These are phyloP conservation scores for Colletotrichum chlorophyti DNA, from an alignment of 2,329 filamentous ascomycete species.

Conservation along the genomic window DNA sequence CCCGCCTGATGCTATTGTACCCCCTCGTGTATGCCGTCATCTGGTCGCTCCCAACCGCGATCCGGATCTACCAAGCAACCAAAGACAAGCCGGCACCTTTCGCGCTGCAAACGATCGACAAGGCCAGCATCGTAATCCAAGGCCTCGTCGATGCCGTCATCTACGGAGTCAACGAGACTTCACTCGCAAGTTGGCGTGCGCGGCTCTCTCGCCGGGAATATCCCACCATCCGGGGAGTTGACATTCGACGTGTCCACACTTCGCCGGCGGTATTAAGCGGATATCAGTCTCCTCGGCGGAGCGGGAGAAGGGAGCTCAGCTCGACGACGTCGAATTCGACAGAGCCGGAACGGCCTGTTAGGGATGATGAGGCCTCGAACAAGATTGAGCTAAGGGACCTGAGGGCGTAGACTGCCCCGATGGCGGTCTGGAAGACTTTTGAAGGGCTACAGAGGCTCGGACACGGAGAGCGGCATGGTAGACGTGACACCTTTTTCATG, in stretches of 20 bases:
- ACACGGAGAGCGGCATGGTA: too few relatives aligned
- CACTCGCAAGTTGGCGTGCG: constrained; percentile 10
- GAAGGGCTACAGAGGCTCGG: too few relatives aligned
- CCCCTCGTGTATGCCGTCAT: constrained; percentile 48
- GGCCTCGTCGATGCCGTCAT: constrained; percentile 48
- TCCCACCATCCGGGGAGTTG: not conserved
- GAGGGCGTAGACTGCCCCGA: not conserved
- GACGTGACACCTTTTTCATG: too few relatives aligned
- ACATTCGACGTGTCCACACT: not conserved
- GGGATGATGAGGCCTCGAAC: not conserved
- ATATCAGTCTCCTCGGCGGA: not conserved
- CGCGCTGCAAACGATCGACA: constrained; percentile 43
- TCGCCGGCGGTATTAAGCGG: not conserved
- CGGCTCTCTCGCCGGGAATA: not conserved
- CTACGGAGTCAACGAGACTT: constrained; percentile 38
- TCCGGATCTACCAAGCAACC: constrained; percentile 47
- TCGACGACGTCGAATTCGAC: not conserved
- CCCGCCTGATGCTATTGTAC: constrained; percentile 49
- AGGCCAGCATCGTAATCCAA: constrained; percentile 48
- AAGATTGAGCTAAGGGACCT: constrained; percentile 2
- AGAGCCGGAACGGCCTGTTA: not conserved
- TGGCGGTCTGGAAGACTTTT: not conserved
- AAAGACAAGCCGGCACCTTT: constrained; percentile 42
- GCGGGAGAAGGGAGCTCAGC: not conserved
- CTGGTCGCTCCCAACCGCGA: constrained; percentile 47